Conservation (phyloP, 1,284 basidiomycete species). For the Polyporus tsugae region DNA sequence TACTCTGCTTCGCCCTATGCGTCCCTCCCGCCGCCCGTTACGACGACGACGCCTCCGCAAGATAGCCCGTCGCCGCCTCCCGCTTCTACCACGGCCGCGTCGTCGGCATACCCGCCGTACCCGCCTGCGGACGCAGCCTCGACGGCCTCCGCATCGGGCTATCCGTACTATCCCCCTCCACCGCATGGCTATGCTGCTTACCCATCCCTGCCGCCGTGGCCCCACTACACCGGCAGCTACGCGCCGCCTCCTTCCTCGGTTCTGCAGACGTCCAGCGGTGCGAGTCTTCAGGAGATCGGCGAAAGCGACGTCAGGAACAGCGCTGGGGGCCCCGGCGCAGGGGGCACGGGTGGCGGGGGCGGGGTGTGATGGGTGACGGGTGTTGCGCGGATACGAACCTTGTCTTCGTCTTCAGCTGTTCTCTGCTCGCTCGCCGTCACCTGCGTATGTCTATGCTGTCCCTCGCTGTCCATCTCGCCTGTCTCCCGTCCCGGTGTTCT, state of each 20-base stretch:
- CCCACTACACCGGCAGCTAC: constrained; percentile 35
- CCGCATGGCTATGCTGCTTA: constrained; percentile 32
- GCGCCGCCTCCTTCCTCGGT: constrained; percentile 23
- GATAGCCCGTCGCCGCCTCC: constrained; percentile 39
- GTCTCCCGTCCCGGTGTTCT: background rate
- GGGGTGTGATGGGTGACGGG: constrained; percentile 12
- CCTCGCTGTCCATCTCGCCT: constrained; percentile 14
- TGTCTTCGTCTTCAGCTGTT: background rate
- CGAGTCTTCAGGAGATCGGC: constrained; percentile 29
- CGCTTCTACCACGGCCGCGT: constrained; percentile 15
- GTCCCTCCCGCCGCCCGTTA: constrained; percentile 27
- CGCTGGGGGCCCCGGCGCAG: constrained; percentile 19
- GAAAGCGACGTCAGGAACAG: constrained; percentile 33
- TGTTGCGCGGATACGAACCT: background rate
- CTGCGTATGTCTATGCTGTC: constrained; percentile 28
- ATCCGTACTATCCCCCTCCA: constrained; percentile 28
- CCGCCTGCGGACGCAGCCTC: constrained; percentile 17
- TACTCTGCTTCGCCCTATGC: constrained; percentile 39
- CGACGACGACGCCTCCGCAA: constrained; percentile 35
- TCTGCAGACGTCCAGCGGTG: constrained; percentile 15
- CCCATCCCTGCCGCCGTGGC: constrained; percentile 35
- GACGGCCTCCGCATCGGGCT: constrained; percentile 17
- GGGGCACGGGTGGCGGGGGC: constrained; percentile 19
- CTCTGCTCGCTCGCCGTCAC: constrained; percentile 15
- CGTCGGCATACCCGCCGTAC: constrained; percentile 28